phyloP scores from a whole-genome alignment of 805 yeast genomes.

The Wickerhamiella cacticola region DNA sequence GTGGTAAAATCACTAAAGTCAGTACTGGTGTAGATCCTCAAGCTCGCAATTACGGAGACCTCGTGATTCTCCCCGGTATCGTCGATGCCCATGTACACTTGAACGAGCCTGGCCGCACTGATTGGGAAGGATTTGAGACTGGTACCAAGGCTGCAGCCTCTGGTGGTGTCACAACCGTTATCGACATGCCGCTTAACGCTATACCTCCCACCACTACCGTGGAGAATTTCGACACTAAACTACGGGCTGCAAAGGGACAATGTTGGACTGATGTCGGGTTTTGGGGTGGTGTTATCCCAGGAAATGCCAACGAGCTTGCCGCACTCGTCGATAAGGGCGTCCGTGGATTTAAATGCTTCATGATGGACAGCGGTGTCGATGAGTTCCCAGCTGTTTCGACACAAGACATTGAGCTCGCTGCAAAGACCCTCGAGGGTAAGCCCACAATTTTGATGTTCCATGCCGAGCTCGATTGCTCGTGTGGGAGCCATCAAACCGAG shows the following conservation, averaged over 20 bases:
- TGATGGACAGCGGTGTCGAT: conserved; percentile 88
- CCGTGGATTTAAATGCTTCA: conserved; percentile 84
- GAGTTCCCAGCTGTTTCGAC: conserved; percentile 78
- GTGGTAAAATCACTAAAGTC: conserved; percentile 47
- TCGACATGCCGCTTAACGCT: conserved; percentile 94
- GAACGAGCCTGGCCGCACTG: conserved; percentile 93
- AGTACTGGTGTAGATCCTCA: conserved; percentile 14
- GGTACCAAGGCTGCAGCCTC: conserved; percentile 92
- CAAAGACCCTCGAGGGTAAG: conserved; percentile 46
- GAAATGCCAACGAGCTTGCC: conserved; percentile 51
- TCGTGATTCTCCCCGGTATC: conserved; percentile 74
- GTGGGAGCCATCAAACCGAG: neutral
- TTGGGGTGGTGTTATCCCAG: conserved; percentile 93
- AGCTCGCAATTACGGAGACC: conserved; percentile 46
- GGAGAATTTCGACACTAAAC: conserved; percentile 58
- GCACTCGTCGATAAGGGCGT: conserved; percentile 80
- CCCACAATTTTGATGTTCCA: conserved; percentile 81
- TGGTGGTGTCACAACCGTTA: conserved; percentile 92
- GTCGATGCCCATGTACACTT: conserved; percentile 91
- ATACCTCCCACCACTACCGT: conserved; percentile 90
- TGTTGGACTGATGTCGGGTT: conserved; percentile 91
- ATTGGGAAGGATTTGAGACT: conserved; percentile 95
- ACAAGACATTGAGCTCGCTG: conserved; percentile 51
- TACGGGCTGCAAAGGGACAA: conserved; percentile 66
- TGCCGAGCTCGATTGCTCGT: conserved; percentile 60